A percentile compares a stretch with the other conserved stretches of the same genome.
phyloP scores from a whole-genome alignment of 345 rosid genomes.

The Mangifera indica region DNA sequence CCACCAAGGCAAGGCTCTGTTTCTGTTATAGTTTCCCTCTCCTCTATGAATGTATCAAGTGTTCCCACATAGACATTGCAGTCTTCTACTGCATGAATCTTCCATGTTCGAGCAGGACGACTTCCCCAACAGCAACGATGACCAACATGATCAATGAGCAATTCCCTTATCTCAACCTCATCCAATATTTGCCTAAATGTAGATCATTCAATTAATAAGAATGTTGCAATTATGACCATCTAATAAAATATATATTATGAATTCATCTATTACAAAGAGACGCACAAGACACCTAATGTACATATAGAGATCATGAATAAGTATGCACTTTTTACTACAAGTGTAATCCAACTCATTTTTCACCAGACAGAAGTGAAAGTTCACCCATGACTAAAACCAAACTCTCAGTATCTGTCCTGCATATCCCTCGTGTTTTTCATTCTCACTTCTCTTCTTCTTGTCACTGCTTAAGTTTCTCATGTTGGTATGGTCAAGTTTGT shows the following conservation, averaged over 20 bases:
- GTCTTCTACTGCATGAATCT: conserved; percentile 79
- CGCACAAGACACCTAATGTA: background rate
- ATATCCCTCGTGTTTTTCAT: too few relatives aligned
- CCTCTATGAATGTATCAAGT: conserved; percentile 86
- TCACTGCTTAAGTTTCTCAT: too few relatives aligned
- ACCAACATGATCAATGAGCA: conserved; percentile 90
- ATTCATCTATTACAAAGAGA: background rate
- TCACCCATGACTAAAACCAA: background rate
- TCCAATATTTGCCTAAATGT: conserved; percentile 69
- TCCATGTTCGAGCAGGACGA: conserved; percentile 96
- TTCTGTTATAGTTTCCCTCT: conserved; percentile 68
- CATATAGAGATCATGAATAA: background rate
- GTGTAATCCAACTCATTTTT: background rate
- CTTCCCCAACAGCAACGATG: conserved; percentile 99
- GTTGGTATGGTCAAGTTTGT: too few relatives aligned
- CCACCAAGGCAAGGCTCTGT: conserved; percentile 63
- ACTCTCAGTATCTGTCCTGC: too few relatives aligned
- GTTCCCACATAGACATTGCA: conserved; percentile 96
- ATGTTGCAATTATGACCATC: background rate
- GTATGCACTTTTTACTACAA: background rate
- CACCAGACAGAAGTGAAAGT: background rate
- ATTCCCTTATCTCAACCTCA: conserved; percentile 87
- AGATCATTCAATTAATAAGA: conserved; percentile 13
- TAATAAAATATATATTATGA: background rate
- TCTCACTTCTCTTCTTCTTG: too few relatives aligned